phyloP scores from a whole-genome alignment of 768 basidiomycete genomes.

The Boletellus sp. region DNA sequence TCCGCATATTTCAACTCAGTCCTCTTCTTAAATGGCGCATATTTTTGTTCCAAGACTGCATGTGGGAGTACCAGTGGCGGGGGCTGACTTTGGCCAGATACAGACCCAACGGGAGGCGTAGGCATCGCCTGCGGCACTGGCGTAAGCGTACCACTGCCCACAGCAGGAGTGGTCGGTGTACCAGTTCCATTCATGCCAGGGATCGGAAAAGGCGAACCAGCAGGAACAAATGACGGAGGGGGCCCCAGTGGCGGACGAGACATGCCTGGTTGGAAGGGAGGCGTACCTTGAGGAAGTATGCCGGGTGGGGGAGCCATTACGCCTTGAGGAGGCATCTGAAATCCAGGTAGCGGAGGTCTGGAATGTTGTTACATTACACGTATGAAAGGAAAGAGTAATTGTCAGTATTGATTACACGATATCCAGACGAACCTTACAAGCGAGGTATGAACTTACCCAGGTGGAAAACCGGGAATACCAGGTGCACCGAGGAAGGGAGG shows the following conservation, averaged over 20 bases:
- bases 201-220: slow-evolving; percentile 30
- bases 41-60: slow-evolving; percentile 56
- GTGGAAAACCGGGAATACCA: slow-evolving; percentile 50
- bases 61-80: slow-evolving; percentile 48
- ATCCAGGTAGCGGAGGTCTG: slow-evolving; percentile 53
- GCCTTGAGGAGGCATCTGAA: slow-evolving; percentile 47
- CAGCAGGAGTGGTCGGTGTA: slow-evolving; percentile 11
- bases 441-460: slow-evolving; percentile 43
- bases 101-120: slow-evolving; percentile 19
- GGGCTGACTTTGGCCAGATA: slow-evolving; percentile 22
- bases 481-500: slow-evolving; percentile 43
- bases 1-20: slow-evolving; percentile 72
- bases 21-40: slow-evolving; percentile 71
- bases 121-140: slow-evolving; percentile 3
- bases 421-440: slow-evolving; percentile 12
- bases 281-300: slow-evolving; percentile 35
- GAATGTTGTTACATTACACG: slow-evolving; percentile 9
- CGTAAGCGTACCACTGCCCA: slow-evolving; percentile 28
- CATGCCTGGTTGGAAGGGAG: slow-evolving; percentile 37
- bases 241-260: slow-evolving; percentile 31
- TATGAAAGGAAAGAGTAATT: slow-evolving; percentile 8
- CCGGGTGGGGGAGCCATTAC: slow-evolving; percentile 32
- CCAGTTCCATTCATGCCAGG: slow-evolving; percentile 21
- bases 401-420: slow-evolving; percentile 19
- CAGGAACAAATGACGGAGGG: slow-evolving; percentile 37